phyloP scores from a whole-genome alignment of 768 basidiomycete species.

The Tulasnella sp. region DNA sequence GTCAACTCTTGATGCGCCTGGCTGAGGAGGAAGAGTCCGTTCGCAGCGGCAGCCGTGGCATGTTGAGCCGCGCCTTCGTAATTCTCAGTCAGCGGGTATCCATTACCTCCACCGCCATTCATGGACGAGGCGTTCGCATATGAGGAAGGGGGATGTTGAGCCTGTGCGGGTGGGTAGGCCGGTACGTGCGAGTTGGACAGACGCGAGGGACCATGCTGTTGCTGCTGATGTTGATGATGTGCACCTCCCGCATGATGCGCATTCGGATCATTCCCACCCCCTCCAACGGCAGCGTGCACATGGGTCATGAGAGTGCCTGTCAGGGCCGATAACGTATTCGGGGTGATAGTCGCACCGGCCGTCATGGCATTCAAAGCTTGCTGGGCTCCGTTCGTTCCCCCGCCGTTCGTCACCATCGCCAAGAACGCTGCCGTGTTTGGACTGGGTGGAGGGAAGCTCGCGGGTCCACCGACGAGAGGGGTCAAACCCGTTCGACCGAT shows the following conservation, averaged over 20 bases:
- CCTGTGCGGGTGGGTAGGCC: slow-evolving; percentile 25
- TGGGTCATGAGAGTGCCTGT: slow-evolving; percentile 54
- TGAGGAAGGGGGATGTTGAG: not conserved
- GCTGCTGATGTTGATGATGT: not conserved
- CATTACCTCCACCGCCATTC: not conserved
- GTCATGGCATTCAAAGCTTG: slow-evolving; percentile 22
- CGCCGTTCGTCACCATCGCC: slow-evolving; percentile 69
- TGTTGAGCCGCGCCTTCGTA: slow-evolving; percentile 35
- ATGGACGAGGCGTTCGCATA: not conserved
- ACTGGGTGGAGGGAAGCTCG: slow-evolving; percentile 68
- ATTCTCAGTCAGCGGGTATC: slow-evolving; percentile 4
- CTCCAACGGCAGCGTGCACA: not conserved
- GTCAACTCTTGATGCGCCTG: slow-evolving; percentile 96
- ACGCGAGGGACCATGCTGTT: slow-evolving; percentile 24
- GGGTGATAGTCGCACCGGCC: slow-evolving; percentile 44
- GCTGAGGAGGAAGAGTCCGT: slow-evolving; percentile 84
- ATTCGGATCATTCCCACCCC: not conserved
- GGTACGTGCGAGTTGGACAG: not conserved
- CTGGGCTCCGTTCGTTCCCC: slow-evolving; percentile 19
- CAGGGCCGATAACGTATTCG: slow-evolving; percentile 64
- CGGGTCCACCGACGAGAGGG: slow-evolving; percentile 62
- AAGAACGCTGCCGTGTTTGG: slow-evolving; percentile 89
- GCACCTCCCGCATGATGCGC: too few species aligned
- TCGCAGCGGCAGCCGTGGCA: slow-evolving; percentile 64
- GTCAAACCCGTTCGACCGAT: slow-evolving; percentile 62